A percentile compares a stretch with the other conserved stretches of the same genome.
phyloP scores from a whole-genome alignment of 2,329 filamentous ascomycete genomes.

The Pezizomycotina sp. region DNA sequence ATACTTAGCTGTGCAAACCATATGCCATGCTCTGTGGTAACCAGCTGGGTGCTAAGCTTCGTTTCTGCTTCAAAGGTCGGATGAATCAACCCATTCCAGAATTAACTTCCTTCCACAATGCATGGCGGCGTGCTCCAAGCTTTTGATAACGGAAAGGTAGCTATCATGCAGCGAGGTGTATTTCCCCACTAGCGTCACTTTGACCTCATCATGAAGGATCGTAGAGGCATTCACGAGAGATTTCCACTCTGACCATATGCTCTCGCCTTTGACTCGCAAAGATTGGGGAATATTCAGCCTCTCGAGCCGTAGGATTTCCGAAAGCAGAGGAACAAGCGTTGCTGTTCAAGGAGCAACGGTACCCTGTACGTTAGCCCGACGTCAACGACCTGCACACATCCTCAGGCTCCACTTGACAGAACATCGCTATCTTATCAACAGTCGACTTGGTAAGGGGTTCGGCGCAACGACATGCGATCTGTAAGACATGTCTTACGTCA shows the following conservation, averaged over 20 bases:
- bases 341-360: slow-evolving; percentile 72
- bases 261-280: slow-evolving; percentile 44
- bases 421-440: slow-evolving; percentile 72
- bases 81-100: slow-evolving; percentile 69
- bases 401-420: slow-evolving; percentile 69
- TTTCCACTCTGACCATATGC: slow-evolving; percentile 69
- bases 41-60: slow-evolving; percentile 44
- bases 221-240: slow-evolving; percentile 50
- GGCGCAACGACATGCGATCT: slow-evolving; percentile 89
- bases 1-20: slow-evolving; percentile 48
- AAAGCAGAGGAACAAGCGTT: slow-evolving; percentile 58
- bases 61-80: slow-evolving; percentile 60
- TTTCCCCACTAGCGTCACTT: slow-evolving; percentile 81
- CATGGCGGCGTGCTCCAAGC: slow-evolving; percentile 85
- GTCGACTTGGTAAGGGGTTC: slow-evolving; percentile 54
- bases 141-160: slow-evolving; percentile 70
- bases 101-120: slow-evolving; percentile 62
- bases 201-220: slow-evolving; percentile 50
- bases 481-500: too few relatives aligned
- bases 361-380: slow-evolving; percentile 88
- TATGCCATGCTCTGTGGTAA: slow-evolving; percentile 76
- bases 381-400: slow-evolving; percentile 81
- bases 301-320: slow-evolving; percentile 48
- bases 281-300: slow-evolving; percentile 36
- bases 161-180: slow-evolving; percentile 73